These are phyloP conservation scores for Echinosophora koreensis DNA, from an alignment of 306 rosid species.

Conservation along the genomic window DNA sequence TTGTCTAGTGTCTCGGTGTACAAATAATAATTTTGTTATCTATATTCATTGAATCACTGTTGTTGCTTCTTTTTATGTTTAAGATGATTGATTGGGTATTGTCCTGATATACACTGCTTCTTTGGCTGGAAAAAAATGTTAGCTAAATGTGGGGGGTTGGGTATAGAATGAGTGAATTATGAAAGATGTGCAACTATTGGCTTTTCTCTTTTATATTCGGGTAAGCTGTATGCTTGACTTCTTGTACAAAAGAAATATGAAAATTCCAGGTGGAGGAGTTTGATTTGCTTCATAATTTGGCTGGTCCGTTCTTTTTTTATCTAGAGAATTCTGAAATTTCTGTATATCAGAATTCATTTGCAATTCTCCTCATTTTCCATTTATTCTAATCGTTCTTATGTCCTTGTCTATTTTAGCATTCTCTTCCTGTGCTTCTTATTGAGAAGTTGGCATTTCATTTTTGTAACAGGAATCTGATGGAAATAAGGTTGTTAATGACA, in stretches of 20 bases:
- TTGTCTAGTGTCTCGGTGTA: too few relatives aligned
- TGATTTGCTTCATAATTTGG: slow-evolving; percentile 30
- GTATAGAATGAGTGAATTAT: slow-evolving; percentile 9
- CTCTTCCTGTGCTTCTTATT: slow-evolving; percentile 27
- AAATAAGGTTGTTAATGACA: slow-evolving; percentile 71
- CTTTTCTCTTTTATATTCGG: background rate
- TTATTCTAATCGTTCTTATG: background rate
- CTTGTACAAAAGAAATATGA: background rate
- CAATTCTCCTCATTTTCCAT: background rate
- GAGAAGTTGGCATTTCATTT: slow-evolving; percentile 37
- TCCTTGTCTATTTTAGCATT: background rate
- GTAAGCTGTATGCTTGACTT: background rate
- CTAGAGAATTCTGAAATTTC: slow-evolving; percentile 5
- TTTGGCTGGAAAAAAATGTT: background rate
- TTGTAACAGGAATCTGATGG: slow-evolving; percentile 74
- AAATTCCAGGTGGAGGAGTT: background rate
- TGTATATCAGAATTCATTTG: slow-evolving; percentile 15
- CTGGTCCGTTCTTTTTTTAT: background rate
- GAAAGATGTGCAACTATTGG: background rate
- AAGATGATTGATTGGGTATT: background rate
- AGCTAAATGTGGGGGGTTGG: background rate
- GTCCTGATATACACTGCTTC: background rate
- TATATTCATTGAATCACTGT: background rate
- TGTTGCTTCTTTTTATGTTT: background rate
- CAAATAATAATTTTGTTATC: background rate